Base-by-base conservation (phyloP, 192 early-diverging fungal species). In the Paraglomus brasilianum region DNA sequence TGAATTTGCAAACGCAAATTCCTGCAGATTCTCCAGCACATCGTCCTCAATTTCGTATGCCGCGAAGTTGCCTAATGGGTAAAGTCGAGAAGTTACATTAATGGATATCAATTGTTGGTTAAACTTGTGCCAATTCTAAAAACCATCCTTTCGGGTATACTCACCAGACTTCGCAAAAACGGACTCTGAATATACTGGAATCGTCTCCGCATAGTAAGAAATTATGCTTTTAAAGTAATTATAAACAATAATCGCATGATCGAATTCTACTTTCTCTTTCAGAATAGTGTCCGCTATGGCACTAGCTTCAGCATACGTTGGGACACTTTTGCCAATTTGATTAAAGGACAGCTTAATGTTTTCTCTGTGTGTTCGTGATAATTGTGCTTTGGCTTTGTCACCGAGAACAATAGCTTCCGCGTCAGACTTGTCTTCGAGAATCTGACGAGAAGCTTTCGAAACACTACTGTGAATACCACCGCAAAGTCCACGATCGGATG, bases 381-480 rank as follows among this genome's bases (percentile, higher is more conserved):
- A 82, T 83, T 98, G 94, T 68, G 82, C 81, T 83, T 92, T 93
- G 75, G 92, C 93, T 87, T 98, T 97, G 81, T 94, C 91, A 71
- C 96, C 96, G 53, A 98, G 72, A 60, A 95, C 82, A 51, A 89
- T 89, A 43, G 94, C 43, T 21, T 79, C 73, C 15, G 82, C 69
- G 4, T 87, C 81, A 50, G 82, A 76, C 52, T 85, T 72, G n/a
- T 80, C 71, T 41, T 75, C 79, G 22, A 95, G 63, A 69, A 82
- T 75, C 62, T 76, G 83, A 71, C 91, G 90, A 74, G 91, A 88
- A 71, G 77, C 80, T 80, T 95, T 95, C 74, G 93, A 81, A 43
- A 99, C 88, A 70, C 89, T 92, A 71, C 89, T 91, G 90, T 99
- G 95, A 79, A 99, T 95, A 87, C 95, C 95, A 79, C 96, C 95